phyloP scores from a whole-genome alignment of 768 basidiomycete species.

The Hypholoma fasciculare region DNA sequence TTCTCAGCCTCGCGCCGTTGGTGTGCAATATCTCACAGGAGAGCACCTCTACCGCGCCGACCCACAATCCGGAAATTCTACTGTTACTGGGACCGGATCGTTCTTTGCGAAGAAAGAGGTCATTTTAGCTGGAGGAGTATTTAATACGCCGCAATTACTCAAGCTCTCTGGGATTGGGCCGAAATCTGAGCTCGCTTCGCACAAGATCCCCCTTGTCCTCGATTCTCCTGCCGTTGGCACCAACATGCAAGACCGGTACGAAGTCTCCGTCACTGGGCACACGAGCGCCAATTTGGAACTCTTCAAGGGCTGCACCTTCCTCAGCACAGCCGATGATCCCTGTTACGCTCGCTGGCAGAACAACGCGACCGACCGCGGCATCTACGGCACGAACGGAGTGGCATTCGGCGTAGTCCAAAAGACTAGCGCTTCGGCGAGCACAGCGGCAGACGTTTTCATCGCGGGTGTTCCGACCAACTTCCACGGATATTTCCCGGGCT shows the following conservation, averaged over 20 bases:
- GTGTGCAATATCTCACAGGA: conserved; percentile 1
- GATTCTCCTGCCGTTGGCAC: conserved; percentile 4
- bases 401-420: conserved; percentile 2
- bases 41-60: conserved; percentile 5
- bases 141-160: conserved; percentile 2
- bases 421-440: neutral
- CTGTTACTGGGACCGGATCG: neutral
- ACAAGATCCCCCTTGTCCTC: neutral
- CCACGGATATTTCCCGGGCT: conserved; percentile 5
- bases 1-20: neutral
- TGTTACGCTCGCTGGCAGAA: conserved; percentile 2
- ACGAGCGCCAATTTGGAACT: neutral
- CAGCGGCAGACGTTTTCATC: neutral
- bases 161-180: conserved; percentile 6
- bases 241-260: conserved; percentile 7
- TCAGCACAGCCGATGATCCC: conserved; percentile 3
- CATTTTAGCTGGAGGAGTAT: neutral
- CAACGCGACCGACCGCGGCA: neutral
- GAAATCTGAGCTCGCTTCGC: neutral
- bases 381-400: conserved; percentile 4
- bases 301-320: conserved; percentile 1
- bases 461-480: conserved; percentile 1
- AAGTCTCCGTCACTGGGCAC: neutral
- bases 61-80: neutral
- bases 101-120: conserved; percentile 7